Evolutionary conservation across 805 yeast genomes (phyloP), one percentile per base, ranked within the genome.

Genomic region (Metschnikowia drakensbergensis): DNA sequence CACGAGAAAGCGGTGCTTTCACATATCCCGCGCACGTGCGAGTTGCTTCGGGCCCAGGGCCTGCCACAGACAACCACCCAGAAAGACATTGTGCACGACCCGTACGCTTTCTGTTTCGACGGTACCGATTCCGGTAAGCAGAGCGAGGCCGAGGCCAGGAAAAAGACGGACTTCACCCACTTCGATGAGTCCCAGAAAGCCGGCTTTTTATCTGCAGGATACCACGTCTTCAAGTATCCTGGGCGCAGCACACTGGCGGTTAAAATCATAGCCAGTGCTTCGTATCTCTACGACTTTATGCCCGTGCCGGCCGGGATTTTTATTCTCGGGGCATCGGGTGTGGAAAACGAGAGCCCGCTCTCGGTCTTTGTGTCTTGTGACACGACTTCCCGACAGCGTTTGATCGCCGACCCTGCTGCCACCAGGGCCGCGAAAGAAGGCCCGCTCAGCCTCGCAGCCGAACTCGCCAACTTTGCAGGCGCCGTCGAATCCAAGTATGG

Each of bases 261-360:
- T 23, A 67, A 71, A 40, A 53, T 60, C 2, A 33, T 72, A 3
- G 69, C 70, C n/a, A 61, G 70, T 3, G 66, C 62, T 47, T 69
- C 77, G 9, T 75, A 65, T 46, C 55, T 77, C 4, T 56, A 71
- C 43, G 74, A 72, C 36, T 71, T 75, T 45, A 71, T 71, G 71
- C 68, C 69, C 1, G 56, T 64, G 11, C 77, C 78, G 2, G 46
- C 55, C 17, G 61, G 68, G 1, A 48, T 74, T 11, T 43, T 71
- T 9, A 43, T 69, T 11, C 72, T 72, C 4, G 32, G 34, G 8
- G 42, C 29, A 3, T 37, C 30, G 17, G 13, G 22, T 11, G 22
- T 28, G 5, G 13, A 29, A 22, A 29, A 33, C 26, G 22, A 39
- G 7, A n/a, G 17, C 7, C 29, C 32, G 23, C 13, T 25, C 10